Base-by-base conservation (phyloP, 768 basidiomycete species). In the Boletus subcaerulescens region DNA sequence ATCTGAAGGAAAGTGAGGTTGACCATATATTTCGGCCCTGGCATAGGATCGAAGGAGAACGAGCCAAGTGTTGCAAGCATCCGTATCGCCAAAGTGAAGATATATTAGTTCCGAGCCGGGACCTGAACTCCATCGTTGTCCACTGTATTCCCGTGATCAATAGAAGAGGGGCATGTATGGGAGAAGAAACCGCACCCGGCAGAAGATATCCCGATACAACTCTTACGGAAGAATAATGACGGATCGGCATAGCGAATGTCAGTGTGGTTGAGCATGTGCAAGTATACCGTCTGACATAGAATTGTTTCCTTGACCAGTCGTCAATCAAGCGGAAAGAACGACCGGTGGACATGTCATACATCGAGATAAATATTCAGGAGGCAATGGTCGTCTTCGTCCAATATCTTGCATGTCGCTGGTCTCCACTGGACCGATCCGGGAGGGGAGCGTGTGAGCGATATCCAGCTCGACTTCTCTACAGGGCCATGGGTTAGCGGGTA, bases 1-100 rank as follows among this genome's bases (percentile, higher is more conserved):
- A 56, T 85, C 85, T 48, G 70, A 63, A 20, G 81, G 76, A 38
- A 75, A 74, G 59, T 77, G 74, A 66, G 78, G 73, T 59, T 77
- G 76, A 33, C 87, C 90, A 65, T 91, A 90, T 51, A 87, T 82
- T 69, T 93, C 91, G 1, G 90, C 86, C 48, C 80, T 79, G 13
- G 93, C 86, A 69, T 89, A 92, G 4, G 91, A 90, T 55, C 85
- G 84, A 52, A 93, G 76, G 48, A 94, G 81, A 22, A 86, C 83
- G 45, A 89, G 76, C 91, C 93, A 95, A 3, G 85, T 82, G 59
- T 85, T 80, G 61, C 83, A 81, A 8, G 75, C 70, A 50, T 91
- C 87, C 2, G 80, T 61, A 59, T 82, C 84, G 31, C 77, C 63
- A 66, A 95, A 91, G 59, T 84, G 81, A 36, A 93, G 74, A 68